phyloP scores from a whole-genome alignment of 2,329 filamentous ascomycete species.

The Sporothrix luriei region DNA sequence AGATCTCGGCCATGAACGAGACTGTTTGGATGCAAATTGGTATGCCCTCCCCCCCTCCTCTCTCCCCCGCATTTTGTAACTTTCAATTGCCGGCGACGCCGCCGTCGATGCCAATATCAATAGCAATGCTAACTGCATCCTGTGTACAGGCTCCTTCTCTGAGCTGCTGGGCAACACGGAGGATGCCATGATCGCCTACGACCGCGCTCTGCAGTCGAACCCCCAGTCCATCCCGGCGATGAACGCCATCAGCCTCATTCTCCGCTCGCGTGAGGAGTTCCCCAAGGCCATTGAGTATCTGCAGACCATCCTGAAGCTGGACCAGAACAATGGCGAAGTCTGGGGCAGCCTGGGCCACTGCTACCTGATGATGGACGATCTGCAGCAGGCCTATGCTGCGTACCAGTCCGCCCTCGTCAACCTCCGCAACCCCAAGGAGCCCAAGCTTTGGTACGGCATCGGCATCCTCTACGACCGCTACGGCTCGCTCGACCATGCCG shows the following conservation, averaged over 20 bases:
- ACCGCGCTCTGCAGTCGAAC: constrained; percentile 85
- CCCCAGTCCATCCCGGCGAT: constrained; percentile 86
- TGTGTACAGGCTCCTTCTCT: constrained; percentile 70
- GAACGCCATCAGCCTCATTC: constrained; percentile 89
- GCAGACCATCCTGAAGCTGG: constrained; percentile 85
- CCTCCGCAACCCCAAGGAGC: constrained; percentile 91
- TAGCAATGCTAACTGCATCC: too few species aligned
- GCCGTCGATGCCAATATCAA: too few species aligned
- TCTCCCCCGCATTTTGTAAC: background rate
- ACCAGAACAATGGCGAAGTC: constrained; percentile 86
- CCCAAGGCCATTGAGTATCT: constrained; percentile 92
- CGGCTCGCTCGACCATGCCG: constrained; percentile 92
- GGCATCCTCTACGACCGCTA: constrained; percentile 97
- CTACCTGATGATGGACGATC: constrained; percentile 97
- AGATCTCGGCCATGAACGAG: constrained; percentile 79
- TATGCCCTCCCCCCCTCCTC: too few species aligned
- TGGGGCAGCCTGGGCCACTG: constrained; percentile 98
- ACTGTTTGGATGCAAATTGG: constrained; percentile 89
- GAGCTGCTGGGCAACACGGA: constrained; percentile 88
- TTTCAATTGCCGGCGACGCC: too few species aligned
- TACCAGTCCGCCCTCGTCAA: constrained; percentile 96
- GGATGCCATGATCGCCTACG: constrained; percentile 86
- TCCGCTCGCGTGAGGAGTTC: constrained; percentile 90
- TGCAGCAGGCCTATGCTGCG: constrained; percentile 94
- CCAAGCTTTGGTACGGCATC: constrained; percentile 98